Evolutionary conservation across 1,139 yeast species (phyloP), one percentile per base, ranked within the genome.

Genomic region (Protomyces pachydermus): DNA sequence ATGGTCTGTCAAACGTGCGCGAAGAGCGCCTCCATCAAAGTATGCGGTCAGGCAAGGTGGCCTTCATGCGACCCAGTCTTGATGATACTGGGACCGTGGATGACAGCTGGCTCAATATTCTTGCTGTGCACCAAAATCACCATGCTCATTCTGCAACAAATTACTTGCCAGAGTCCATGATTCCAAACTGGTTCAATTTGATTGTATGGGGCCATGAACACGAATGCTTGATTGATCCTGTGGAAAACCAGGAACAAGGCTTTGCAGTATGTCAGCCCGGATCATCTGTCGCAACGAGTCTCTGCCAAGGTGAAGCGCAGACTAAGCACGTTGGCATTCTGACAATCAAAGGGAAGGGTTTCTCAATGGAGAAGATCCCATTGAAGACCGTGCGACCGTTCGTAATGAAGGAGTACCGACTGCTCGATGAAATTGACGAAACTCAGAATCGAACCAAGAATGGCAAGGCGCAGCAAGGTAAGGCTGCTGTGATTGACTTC

Each of bases 181-280:
- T 95, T 20, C 99, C 98, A 0, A 79, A 81, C 18, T 91, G 91
- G 72, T 72, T 93, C 61, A 89, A 93, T 72, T 79, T 93, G 65
- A 84, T 93, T 0, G 77, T 91, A 1, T 93, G 99, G 99, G 99
- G 98, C 9, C 99, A 93, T 74, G 99, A 93, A 73, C 99, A 93
- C 75, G 98, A 93, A 73, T 91, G 98, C 72, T 80, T 87, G 6
- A 89, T 93, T 0, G 84, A 82, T 67, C 85, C 96, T 0, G 80
- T 78, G 0, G 78, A 78, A 56, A 91, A 90, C 72, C 81, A 87
- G 0, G 82, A 82, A 25, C 84, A 84, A 34, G 86, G 85, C 1
- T 90, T 91, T 72, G 84, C 84, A 67, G 91, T 91, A 0, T 79
- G 95, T 54, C 97, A 91, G 73, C 95, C 97, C 0, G 99, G 99